These are phyloP conservation scores for Selaginella tamariscina DNA, from an alignment of 75 land plant species.

Conservation along the genomic window DNA sequence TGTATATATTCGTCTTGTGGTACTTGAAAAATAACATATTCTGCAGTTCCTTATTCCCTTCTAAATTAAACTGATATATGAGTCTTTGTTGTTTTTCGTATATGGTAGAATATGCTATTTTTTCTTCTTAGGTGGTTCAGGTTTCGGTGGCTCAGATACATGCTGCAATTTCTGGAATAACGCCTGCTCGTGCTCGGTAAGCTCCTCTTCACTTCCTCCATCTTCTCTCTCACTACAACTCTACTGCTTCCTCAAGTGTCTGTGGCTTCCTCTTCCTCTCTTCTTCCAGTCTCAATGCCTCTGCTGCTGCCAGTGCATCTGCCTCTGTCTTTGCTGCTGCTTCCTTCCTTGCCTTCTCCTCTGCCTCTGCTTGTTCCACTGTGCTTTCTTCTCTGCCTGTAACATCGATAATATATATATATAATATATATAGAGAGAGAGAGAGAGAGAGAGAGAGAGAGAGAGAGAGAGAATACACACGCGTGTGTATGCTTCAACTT, in stretches of 20 bases:
- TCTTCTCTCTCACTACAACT: constrained; percentile 11
- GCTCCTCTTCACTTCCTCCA: not conserved
- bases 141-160: not conserved
- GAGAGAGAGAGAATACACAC: not conserved
- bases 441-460: too few species aligned
- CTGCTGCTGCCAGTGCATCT: constrained; percentile 6
- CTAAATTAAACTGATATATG: too few species aligned
- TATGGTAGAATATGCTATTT: too few species aligned
- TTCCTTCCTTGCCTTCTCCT: not conserved
- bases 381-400: constrained; percentile 1
- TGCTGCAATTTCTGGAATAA: not conserved
- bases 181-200: not conserved
- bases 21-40: too few species aligned
- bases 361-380: not conserved
- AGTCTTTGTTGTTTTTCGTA: too few species aligned
- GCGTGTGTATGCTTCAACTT: not conserved
- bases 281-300: constrained; percentile 4
- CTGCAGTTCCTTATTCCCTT: too few species aligned
- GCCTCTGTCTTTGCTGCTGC: not conserved
- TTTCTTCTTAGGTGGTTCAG: not conserved
- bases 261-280: not conserved
- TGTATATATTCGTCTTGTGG: too few species aligned
- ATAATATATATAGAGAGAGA: too few species aligned
- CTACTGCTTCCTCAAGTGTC: constrained; percentile 9
- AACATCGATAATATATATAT: not conserved